Percentiles rank a stretch among this genome's conserved stretches.
These are phyloP conservation scores for Ormosia emarginata DNA, from an alignment of 306 rosid species.

Conservation along the genomic window DNA sequence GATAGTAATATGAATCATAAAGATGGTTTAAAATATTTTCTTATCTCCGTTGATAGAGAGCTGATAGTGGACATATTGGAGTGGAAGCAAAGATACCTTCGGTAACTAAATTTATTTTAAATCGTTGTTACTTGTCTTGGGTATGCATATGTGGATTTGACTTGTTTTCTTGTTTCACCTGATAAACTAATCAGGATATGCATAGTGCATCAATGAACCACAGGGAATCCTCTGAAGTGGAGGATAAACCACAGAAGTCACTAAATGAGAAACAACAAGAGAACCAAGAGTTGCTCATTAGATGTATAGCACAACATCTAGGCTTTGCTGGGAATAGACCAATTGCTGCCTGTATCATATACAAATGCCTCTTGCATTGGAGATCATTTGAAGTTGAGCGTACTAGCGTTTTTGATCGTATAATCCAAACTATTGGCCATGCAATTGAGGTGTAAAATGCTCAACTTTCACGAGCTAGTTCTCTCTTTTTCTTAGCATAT, in stretches of 20 bases:
- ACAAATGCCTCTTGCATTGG: slow-evolving; percentile 63
- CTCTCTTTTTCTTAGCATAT: background rate
- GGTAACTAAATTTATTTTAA: slow-evolving; percentile 44
- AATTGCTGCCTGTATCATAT: slow-evolving; percentile 53
- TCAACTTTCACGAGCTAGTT: slow-evolving; percentile 14
- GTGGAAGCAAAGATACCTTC: slow-evolving; percentile 54
- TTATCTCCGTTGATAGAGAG: slow-evolving; percentile 60
- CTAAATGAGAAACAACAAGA: slow-evolving; percentile 67
- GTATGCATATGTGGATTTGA: slow-evolving; percentile 21
- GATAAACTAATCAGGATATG: slow-evolving; percentile 49
- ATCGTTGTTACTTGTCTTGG: background rate
- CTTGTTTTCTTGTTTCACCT: slow-evolving; percentile 11
- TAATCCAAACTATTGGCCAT: slow-evolving; percentile 52
- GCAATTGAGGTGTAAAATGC: slow-evolving; percentile 53
- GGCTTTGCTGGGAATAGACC: slow-evolving; percentile 60
- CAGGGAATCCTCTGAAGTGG: slow-evolving; percentile 56
- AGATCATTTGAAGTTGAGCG: slow-evolving; percentile 70
- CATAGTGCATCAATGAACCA: slow-evolving; percentile 67
- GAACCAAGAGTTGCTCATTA: slow-evolving; percentile 62
- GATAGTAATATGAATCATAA: slow-evolving; percentile 10
- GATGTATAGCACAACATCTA: slow-evolving; percentile 48
- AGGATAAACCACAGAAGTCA: slow-evolving; percentile 57
- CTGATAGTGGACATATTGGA: slow-evolving; percentile 64
- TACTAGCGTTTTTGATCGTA: slow-evolving; percentile 57
- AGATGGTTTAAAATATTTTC: slow-evolving; percentile 14